phyloP scores from a whole-genome alignment of 1,284 basidiomycete genomes.

The Athelia sp. region DNA sequence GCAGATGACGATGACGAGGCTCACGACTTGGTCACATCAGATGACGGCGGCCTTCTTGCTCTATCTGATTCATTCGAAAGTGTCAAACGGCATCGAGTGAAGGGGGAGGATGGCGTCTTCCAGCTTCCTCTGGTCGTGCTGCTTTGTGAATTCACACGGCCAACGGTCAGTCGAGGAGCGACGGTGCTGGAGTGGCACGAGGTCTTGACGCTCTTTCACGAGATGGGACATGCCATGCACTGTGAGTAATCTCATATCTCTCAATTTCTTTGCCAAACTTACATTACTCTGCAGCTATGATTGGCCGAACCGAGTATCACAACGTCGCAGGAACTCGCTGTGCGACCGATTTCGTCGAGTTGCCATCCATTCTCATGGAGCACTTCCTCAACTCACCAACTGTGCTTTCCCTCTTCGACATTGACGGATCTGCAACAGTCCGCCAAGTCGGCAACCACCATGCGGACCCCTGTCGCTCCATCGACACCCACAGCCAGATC shows the following conservation, averaged over 20 bases:
- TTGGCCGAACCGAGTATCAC: constrained; percentile 95
- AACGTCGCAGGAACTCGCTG: constrained; percentile 98
- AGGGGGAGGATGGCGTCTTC: constrained; percentile 64
- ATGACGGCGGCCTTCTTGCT: constrained; percentile 30
- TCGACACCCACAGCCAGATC: constrained; percentile 91
- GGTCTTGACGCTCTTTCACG: constrained; percentile 93
- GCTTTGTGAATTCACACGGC: constrained; percentile 82
- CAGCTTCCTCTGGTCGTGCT: constrained; percentile 92
- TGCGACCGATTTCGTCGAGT: constrained; percentile 96
- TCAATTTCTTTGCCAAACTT: constrained; percentile 4
- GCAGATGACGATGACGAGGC: constrained; percentile 85
- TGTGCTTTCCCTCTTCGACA: constrained; percentile 78
- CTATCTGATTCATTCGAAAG: constrained; percentile 59
- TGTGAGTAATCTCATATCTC: constrained; percentile 56
- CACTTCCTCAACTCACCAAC: constrained; percentile 85
- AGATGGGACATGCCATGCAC: constrained; percentile 99
- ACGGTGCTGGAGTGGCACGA: constrained; percentile 90
- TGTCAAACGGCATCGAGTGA: constrained; percentile 49
- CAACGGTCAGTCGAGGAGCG: constrained; percentile 57
- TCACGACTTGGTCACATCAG: constrained; percentile 53
- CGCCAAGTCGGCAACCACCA: constrained; percentile 52
- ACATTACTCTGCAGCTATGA: constrained; percentile 72
- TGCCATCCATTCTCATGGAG: constrained; percentile 99
- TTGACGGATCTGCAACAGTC: constrained; percentile 35
- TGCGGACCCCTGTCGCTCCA: constrained; percentile 67